Evolutionary conservation across 2,329 filamentous ascomycete species (phyloP), one percentile per base, ranked within the genome.

Genomic region (Sporothrix schenckii): DNA sequence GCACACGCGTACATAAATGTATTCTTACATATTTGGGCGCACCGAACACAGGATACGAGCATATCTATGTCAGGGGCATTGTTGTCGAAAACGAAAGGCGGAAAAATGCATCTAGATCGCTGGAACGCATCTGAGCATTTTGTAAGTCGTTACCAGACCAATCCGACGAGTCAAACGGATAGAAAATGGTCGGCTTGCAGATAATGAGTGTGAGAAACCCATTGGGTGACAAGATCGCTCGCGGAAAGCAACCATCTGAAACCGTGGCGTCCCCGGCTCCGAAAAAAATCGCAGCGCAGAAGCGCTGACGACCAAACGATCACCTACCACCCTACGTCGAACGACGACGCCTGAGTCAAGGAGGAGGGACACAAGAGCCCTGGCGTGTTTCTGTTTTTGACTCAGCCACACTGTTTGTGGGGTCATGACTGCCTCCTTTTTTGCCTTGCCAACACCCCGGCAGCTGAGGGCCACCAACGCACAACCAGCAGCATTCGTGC

Each of bases 211-310:
- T 24, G 61, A 44, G 24, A n/a, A 52, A 56, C 11, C 56, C 67
- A 61, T 41, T 44, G 50, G 41, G 47, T 30, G 53, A 13, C 47
- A 60, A 39, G 69, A 66, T 70, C 54, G 44, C 16, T 54, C n/a
- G 27, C 63, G 53, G 63, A 67, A 70, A 13, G 69, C n/a, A 70
- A 63, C 63, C 63, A 21, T 68, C 63, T 70, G 69, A 68, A 70
- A 70, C 69, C 34, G 67, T 68, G 63, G 53, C 63, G 39, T 11
- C 58, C 21, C 11, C 41, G 5, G 41, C 4, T 9, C 27, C 3
- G 19, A 13, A 58, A 44, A 47, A 39, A 61, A 61, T 27, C 34
- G 24, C 34, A 39, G 54, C 2, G 27, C 27, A 56, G 53, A 56
- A 56, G 53, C 27, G 11, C 27, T 30, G 16, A 24, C 6, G 53